Evolutionary conservation across 1,284 basidiomycete species (phyloP).

Genomic region (Pisolithus thermaeus): DNA sequence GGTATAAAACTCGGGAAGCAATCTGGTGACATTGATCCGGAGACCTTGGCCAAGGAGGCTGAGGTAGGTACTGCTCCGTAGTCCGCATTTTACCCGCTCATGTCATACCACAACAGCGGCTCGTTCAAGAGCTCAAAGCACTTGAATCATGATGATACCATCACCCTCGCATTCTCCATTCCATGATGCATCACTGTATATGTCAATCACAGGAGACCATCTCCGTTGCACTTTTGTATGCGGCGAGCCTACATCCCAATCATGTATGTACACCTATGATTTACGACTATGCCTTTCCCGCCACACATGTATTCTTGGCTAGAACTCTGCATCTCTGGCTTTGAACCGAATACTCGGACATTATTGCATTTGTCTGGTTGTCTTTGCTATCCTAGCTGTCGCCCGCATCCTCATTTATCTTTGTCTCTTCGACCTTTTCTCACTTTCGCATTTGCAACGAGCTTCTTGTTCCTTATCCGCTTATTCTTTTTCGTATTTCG

Average conservation of each 20-base stretch:
- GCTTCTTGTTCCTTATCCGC: background rate
- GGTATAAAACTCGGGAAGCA: conserved; percentile 51
- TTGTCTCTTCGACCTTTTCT: background rate
- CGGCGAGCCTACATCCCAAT: conserved; percentile 14
- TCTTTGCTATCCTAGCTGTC: conserved; percentile 16
- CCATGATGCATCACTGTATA: conserved; percentile 23
- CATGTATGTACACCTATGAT: conserved; percentile 28
- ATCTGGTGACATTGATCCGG: conserved; percentile 34
- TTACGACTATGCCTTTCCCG: conserved; percentile 10
- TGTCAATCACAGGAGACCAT: conserved; percentile 18
- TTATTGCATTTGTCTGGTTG: conserved; percentile 17
- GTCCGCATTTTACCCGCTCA: background rate
- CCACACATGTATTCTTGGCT: conserved; percentile 21
- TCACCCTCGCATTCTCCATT: conserved; percentile 7
- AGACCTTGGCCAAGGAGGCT: conserved; percentile 39
- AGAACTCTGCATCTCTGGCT: conserved; percentile 12
- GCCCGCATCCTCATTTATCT: background rate
- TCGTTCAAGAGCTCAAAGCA: conserved; percentile 33
- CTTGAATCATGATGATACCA: conserved; percentile 26
- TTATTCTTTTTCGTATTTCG: conserved; percentile 8
- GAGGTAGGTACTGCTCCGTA: conserved; percentile 33
- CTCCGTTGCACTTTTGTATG: conserved; percentile 23
- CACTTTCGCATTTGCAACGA: background rate
- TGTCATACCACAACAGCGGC: conserved; percentile 22
- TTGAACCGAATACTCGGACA: conserved; percentile 5